These are phyloP conservation scores for Aureobasidium musti DNA, from an alignment of 2,329 filamentous ascomycete species.

Conservation along the genomic window DNA sequence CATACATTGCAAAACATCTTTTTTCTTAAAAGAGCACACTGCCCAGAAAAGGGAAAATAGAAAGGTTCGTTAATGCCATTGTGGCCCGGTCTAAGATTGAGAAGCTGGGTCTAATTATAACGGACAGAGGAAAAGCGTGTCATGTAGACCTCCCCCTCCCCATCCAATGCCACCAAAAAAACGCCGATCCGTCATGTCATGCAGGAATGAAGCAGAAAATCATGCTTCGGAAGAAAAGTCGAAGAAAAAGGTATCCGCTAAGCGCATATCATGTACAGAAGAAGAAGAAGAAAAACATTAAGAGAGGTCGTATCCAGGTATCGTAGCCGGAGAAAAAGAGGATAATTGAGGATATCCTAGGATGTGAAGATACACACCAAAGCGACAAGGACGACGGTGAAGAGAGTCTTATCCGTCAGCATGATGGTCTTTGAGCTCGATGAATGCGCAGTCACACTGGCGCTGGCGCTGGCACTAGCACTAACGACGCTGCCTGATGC, in stretches of 20 bases:
- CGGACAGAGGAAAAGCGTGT: background rate
- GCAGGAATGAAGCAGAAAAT: background rate
- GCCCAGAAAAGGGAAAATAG: no score
- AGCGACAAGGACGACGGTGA: background rate
- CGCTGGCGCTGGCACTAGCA: background rate
- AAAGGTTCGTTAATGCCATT: constrained; percentile 4
- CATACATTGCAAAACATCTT: no score
- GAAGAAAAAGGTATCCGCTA: constrained; percentile 9
- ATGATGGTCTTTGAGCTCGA: constrained; percentile 13
- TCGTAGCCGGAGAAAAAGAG: background rate
- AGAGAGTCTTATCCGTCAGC: constrained; percentile 19
- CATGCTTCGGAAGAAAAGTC: background rate
- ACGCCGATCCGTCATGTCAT: constrained; percentile 3
- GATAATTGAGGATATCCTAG: constrained; percentile 12
- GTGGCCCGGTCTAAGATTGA: background rate
- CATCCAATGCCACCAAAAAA: background rate
- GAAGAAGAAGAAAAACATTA: constrained; percentile 4
- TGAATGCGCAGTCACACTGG: background rate
- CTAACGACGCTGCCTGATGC: constrained; percentile 16
- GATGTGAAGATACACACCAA: constrained; percentile 15
- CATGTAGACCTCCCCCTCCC: background rate
- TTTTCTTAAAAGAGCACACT: no score
- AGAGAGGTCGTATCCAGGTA: constrained; percentile 3
- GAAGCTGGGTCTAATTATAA: constrained; percentile 15
- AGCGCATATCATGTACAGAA: constrained; percentile 15